phyloP scores from a whole-genome alignment of 306 rosid genomes.

The Gastrolobium villosum region DNA sequence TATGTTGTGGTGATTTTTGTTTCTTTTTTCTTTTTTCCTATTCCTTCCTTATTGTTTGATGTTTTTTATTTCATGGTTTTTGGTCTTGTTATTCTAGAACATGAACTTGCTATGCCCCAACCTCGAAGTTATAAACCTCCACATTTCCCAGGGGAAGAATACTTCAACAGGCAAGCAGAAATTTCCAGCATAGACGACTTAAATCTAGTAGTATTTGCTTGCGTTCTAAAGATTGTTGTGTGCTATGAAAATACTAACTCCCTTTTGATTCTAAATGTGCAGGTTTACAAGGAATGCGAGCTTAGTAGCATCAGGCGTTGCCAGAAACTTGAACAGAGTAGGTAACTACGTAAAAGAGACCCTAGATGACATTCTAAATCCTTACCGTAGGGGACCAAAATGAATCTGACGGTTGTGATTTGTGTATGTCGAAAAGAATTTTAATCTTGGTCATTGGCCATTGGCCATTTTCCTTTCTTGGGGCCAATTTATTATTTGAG shows the following conservation, averaged over 20 bases:
- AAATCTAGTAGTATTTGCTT: background rate
- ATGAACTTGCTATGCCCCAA: constrained; percentile 54
- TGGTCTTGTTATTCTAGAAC: constrained; percentile 48
- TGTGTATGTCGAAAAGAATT: background rate
- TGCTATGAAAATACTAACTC: background rate
- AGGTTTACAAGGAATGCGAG: constrained; percentile 72
- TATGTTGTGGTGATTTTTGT: background rate
- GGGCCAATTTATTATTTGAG: background rate
- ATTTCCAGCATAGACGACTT: background rate
- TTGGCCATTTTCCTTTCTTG: constrained; percentile 8
- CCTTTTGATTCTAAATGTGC: constrained; percentile 29
- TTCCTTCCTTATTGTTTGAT: constrained; percentile 3
- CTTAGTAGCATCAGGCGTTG: constrained; percentile 77
- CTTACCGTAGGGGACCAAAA: constrained; percentile 60
- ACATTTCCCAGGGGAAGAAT: constrained; percentile 60
- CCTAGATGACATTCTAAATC: constrained; percentile 61
- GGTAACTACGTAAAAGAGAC: constrained; percentile 62
- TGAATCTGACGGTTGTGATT: constrained; percentile 35
- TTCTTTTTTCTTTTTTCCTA: background rate
- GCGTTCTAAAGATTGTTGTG: background rate
- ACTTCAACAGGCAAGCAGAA: constrained; percentile 66
- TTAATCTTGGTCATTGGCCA: background rate
- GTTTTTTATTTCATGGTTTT: background rate
- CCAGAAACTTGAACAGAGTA: constrained; percentile 66
- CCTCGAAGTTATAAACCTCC: constrained; percentile 60